Base-by-base conservation (phyloP, 768 basidiomycete species). In the Thelephora ganbajun region DNA sequence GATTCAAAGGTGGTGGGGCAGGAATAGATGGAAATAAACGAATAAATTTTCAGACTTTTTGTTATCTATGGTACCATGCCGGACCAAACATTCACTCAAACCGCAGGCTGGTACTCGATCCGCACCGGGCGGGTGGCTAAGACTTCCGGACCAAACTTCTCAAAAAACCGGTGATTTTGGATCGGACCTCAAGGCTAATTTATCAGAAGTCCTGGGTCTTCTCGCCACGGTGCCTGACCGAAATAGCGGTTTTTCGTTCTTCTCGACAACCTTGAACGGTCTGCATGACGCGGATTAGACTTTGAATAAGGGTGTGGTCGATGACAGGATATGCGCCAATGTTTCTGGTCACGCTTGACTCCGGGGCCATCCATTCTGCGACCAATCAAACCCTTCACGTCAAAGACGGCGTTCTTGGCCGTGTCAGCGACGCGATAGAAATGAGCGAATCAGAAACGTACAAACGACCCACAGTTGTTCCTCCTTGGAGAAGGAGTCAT, bases 341-440 rank as follows among this genome's bases (percentile, higher is more conserved):
- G n/a, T 69, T 85, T 92, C 54, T 82, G 71, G 62, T 93, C 87
- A 33, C 80, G 79, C 62, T 80, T 68, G 53, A 92, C 71, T 53
- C 92, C 90, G 18, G 68, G 67, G 59, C 93, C 90, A 48, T 85
- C 79, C 59, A 80, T 71, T 61, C 81, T 83, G 58, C 84, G 84
- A 57, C 91, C 89, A 59, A 93, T 92, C 54, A 94, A 77, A 66
- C 91, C 89, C 61, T 96, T 98, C 49, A 92, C 92, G 65, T 96
- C 92, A 58, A 96, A 97, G 49, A 80, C 89, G 26, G 91, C 90
- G 62, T 99, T 98, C 71, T 99, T 99, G 39, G 96, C 94, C 50
- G 80, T 76, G 64, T 99, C 96, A 59, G 93, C 94, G 58, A 99
- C 85, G 60, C 65, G 71, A 30, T 46, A 48, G 50, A 5, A 35